Conservation (phyloP, 2,329 filamentous ascomycete genomes). For the Waltergamsia citrina region DNA sequence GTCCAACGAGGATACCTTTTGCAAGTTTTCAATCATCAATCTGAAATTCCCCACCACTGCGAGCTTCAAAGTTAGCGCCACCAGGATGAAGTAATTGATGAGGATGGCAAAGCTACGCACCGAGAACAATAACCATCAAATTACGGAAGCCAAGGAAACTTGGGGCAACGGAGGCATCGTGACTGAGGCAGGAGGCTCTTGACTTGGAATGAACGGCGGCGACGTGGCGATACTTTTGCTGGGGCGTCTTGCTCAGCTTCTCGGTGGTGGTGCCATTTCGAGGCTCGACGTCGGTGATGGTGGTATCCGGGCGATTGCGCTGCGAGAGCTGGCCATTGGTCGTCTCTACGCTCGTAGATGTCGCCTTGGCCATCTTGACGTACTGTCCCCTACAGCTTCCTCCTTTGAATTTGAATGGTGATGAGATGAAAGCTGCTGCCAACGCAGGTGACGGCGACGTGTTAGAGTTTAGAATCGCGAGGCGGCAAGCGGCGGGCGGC, state of each 20-base stretch:
- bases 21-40: conserved; percentile 92
- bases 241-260: conserved; percentile 10
- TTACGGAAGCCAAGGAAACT: conserved; percentile 94
- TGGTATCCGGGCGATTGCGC: conserved; percentile 11
- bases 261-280: conserved; percentile 12
- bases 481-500: too few species aligned
- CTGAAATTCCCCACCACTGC: conserved; percentile 86
- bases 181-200: conserved; percentile 73
- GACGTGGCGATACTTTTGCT: conserved; percentile 79
- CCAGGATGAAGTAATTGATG: conserved; percentile 4
- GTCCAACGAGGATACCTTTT: conserved; percentile 55
- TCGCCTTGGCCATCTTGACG: conserved; percentile 26
- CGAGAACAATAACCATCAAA: conserved; percentile 86
- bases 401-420: too few species aligned
- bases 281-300: conserved; percentile 16
- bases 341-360: conserved; percentile 22
- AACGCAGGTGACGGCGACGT: too few species aligned
- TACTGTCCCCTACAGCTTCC: too few species aligned
- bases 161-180: conserved; percentile 64
- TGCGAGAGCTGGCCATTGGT: conserved; percentile 3
- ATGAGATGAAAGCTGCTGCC: too few species aligned
- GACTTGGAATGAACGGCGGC: conserved; percentile 70
- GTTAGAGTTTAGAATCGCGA: too few species aligned
- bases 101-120: conserved; percentile 34
- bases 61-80: not conserved